Conservation (phyloP, 2,329 filamentous ascomycete genomes). For the Chaetoscypha palmicola region DNA sequence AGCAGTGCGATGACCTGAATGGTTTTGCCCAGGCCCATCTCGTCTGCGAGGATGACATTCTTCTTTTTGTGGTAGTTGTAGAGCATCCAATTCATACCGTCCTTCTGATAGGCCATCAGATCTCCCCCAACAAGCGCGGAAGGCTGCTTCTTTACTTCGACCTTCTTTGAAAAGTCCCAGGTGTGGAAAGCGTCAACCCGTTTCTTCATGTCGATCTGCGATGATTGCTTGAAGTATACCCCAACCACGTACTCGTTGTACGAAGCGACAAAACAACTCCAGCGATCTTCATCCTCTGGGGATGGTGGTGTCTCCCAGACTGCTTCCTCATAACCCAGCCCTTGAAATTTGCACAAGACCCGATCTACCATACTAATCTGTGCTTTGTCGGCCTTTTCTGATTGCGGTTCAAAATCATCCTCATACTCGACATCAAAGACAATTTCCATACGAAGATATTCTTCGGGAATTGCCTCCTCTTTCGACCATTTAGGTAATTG, state of each 20-base stretch:
- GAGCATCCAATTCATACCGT: slow-evolving; percentile 92
- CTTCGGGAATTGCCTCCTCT: slow-evolving; percentile 78
- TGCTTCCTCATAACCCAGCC: slow-evolving; percentile 80
- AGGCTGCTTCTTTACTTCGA: slow-evolving; percentile 68
- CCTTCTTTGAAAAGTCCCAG: slow-evolving; percentile 55
- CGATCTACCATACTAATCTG: slow-evolving; percentile 66
- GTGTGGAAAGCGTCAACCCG: slow-evolving; percentile 62
- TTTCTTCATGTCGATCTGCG: slow-evolving; percentile 53
- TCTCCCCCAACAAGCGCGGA: slow-evolving; percentile 66
- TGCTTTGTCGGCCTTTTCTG: slow-evolving; percentile 62
- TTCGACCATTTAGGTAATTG: slow-evolving; percentile 60
- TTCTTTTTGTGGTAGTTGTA: slow-evolving; percentile 77
- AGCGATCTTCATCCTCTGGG: slow-evolving; percentile 55
- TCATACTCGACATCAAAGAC: slow-evolving; percentile 74
- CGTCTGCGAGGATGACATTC: slow-evolving; percentile 89
- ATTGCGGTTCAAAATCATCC: slow-evolving; percentile 43
- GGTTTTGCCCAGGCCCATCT: slow-evolving; percentile 98
- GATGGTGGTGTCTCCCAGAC: slow-evolving; percentile 82
- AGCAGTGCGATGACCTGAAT: slow-evolving; percentile 85
- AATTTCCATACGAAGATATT: slow-evolving; percentile 79
- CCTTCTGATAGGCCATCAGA: slow-evolving; percentile 88
- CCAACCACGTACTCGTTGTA: slow-evolving; percentile 83
- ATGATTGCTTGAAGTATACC: slow-evolving; percentile 56
- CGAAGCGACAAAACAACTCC: slow-evolving; percentile 72
- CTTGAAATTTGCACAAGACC: slow-evolving; percentile 85